A percentile compares a stretch with the other conserved stretches of the same genome.
These are phyloP conservation scores for Plasmodium chabaudi DNA, from an alignment of 169 alveolate genomes.

Conservation along the genomic window DNA sequence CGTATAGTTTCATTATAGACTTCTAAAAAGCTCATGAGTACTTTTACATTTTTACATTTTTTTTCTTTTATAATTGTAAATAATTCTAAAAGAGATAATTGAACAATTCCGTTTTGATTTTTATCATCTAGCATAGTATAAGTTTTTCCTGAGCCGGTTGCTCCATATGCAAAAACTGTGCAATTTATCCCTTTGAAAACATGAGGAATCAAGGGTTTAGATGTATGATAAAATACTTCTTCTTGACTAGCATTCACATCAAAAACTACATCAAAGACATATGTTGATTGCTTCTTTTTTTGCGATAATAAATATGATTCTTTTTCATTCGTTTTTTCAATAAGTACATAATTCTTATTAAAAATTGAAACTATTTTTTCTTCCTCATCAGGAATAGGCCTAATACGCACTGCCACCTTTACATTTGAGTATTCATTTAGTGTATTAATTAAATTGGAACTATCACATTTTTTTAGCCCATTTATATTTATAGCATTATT, in stretches of 20 bases:
- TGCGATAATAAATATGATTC: constrained; percentile 85
- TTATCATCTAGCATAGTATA: constrained; percentile 97
- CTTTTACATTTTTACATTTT: constrained; percentile 73
- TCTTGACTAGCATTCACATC: constrained; percentile 90
- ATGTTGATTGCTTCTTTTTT: constrained; percentile 86
- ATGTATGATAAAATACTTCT: constrained; percentile 90
- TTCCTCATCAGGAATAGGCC: constrained; percentile 51
- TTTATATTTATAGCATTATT: background rate
- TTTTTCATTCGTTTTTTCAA: constrained; percentile 72
- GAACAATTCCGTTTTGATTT: constrained; percentile 93
- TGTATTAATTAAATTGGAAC: constrained; percentile 33
- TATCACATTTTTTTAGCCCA: constrained; percentile 10
- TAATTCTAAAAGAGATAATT: constrained; percentile 91
- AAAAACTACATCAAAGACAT: constrained; percentile 94
- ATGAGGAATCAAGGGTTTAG: constrained; percentile 90
- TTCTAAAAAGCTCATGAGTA: constrained; percentile 93
- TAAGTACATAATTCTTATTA: constrained; percentile 68
- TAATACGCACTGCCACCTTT: constrained; percentile 74
- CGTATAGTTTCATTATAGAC: constrained; percentile 96
- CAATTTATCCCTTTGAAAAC: constrained; percentile 94
- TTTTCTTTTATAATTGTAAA: constrained; percentile 83
- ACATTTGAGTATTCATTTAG: constrained; percentile 70
- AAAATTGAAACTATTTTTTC: constrained; percentile 72
- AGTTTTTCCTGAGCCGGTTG: constrained; percentile 99
- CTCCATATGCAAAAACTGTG: constrained; percentile 98